phyloP scores from a whole-genome alignment of 768 basidiomycete species.

The Kockovaella imperatae region DNA sequence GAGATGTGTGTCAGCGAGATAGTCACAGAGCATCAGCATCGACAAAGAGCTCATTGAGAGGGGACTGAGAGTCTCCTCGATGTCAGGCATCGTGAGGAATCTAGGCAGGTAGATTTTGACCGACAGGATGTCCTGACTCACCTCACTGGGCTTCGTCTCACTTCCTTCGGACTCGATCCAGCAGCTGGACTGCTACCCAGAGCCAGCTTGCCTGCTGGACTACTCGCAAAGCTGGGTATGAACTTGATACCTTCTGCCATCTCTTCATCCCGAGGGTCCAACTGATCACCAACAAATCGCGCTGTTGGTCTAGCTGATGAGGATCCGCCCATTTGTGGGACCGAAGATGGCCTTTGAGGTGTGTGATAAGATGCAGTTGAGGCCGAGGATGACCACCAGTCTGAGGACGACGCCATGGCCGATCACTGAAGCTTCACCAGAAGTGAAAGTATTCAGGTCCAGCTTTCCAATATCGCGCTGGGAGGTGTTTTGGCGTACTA shows the following conservation, averaged over 20 bases:
- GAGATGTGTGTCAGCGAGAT: not conserved
- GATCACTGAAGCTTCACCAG: too few relatives aligned
- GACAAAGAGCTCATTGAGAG: too few relatives aligned
- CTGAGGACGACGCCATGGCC: constrained; percentile 14
- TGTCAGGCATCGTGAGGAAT: too few relatives aligned
- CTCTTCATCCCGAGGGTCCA: constrained; percentile 32
- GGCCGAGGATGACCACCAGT: constrained; percentile 22
- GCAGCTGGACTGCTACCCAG: constrained; percentile 12
- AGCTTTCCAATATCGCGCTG: too few relatives aligned
- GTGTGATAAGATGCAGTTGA: constrained; percentile 7
- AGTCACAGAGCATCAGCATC: not conserved
- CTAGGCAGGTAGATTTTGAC: too few relatives aligned
- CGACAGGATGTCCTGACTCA: too few relatives aligned
- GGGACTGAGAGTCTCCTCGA: not conserved
- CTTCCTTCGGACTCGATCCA: constrained; percentile 1
- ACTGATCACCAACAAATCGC: constrained; percentile 25
- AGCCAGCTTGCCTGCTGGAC: constrained; percentile 31
- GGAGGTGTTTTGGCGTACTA: too few relatives aligned
- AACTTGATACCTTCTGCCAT: constrained; percentile 35
- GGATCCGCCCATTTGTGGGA: not conserved
- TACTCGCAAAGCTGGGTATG: constrained; percentile 29
- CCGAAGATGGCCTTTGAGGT: not conserved
- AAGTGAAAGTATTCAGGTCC: too few relatives aligned
- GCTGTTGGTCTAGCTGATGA: too few relatives aligned
- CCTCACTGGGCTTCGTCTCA: constrained; percentile 16